A percentile compares a stretch with the other conserved stretches of the same genome.
Evolutionary conservation across 1,139 yeast genomes (phyloP).

Genomic region (Debaryomyces psychrophilus): DNA sequence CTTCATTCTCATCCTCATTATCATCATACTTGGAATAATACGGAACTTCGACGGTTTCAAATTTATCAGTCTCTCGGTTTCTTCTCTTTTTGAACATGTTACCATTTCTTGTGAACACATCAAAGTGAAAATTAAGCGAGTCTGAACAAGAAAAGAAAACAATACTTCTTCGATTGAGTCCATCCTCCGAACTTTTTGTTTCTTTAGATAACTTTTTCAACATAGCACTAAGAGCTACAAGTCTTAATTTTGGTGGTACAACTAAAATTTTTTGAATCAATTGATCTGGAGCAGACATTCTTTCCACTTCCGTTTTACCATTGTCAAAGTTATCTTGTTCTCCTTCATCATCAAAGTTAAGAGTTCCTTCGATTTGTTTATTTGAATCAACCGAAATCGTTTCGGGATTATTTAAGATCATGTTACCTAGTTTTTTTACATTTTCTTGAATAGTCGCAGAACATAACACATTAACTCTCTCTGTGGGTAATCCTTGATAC

Average conservation of each 20-base stretch:
- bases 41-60: conserved; percentile 22
- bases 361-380: conserved; percentile 32
- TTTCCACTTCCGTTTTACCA: conserved; percentile 4
- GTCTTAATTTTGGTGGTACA: conserved; percentile 88
- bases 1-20: conserved; percentile 29
- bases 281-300: conserved; percentile 78
- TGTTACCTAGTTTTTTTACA: conserved; percentile 78
- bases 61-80: conserved; percentile 29
- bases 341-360: conserved; percentile 46
- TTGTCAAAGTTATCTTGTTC: conserved; percentile 34
- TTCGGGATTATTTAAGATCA: conserved; percentile 71
- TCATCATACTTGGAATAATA: conserved; percentile 22
- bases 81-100: conserved; percentile 37
- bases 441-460: conserved; percentile 90
- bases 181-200: conserved; percentile 18
- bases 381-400: conserved; percentile 50
- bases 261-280: conserved; percentile 74
- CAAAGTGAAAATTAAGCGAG: conserved; percentile 89
- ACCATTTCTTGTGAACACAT: conserved; percentile 65
- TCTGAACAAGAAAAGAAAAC: conserved; percentile 94
- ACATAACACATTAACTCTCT: conserved; percentile 79
- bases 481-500: conserved; percentile 64
- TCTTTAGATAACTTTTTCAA: conserved; percentile 52
- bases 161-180: conserved; percentile 56
- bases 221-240: conserved; percentile 75